A percentile compares a stretch with the other conserved stretches of the same genome.
These are phyloP conservation scores for Hypomontagnella monticulosa DNA, from an alignment of 495 filamentous ascomycete genomes.

Conservation along the genomic window DNA sequence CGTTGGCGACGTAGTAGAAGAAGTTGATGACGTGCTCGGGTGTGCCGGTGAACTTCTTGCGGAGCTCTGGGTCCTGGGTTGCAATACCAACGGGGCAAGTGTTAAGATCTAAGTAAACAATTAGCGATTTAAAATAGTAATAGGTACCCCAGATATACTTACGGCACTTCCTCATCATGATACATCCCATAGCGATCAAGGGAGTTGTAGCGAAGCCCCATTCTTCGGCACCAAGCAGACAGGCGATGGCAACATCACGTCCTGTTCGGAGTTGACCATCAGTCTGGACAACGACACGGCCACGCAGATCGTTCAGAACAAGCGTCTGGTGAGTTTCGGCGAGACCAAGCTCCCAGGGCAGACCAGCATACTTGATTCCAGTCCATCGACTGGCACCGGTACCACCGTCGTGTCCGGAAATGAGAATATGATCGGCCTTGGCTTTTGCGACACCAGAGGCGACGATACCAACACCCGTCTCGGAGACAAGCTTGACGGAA, in stretches of 20 bases:
- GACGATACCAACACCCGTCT: conserved; percentile 98
- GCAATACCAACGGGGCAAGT: conserved; percentile 98
- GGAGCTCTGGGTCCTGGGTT: conserved; percentile 93
- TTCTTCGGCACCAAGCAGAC: conserved; percentile 95
- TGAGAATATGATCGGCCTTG: conserved; percentile 97
- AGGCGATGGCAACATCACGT: conserved; percentile 95
- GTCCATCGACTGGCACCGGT: conserved; percentile 99
- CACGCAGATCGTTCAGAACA: conserved; percentile 97
- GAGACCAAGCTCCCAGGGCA: conserved; percentile 97
- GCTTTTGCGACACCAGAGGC: conserved; percentile 98
- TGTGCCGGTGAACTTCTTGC: conserved; percentile 93
- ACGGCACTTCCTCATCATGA: conserved; percentile 87
- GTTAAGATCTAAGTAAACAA: conserved; percentile 61
- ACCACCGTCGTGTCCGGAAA: conserved; percentile 97
- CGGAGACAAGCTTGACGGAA: conserved; percentile 98
- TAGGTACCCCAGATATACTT: conserved; percentile 4
- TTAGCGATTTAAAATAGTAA: conserved; percentile 32
- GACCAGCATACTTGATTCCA: conserved; percentile 98
- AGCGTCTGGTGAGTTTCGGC: conserved; percentile 98
- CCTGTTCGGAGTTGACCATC: conserved; percentile 96
- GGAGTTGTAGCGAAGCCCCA: conserved; percentile 99
- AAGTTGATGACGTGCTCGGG: conserved; percentile 99
- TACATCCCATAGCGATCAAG: conserved; percentile 96
- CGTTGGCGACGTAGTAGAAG: conserved; percentile 99
- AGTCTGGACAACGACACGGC: conserved; percentile 96